A percentile compares a stretch with the other conserved stretches of the same genome.
Conservation (phyloP, 2,329 filamentous ascomycete genomes). For the Cordyceps javanica region DNA sequence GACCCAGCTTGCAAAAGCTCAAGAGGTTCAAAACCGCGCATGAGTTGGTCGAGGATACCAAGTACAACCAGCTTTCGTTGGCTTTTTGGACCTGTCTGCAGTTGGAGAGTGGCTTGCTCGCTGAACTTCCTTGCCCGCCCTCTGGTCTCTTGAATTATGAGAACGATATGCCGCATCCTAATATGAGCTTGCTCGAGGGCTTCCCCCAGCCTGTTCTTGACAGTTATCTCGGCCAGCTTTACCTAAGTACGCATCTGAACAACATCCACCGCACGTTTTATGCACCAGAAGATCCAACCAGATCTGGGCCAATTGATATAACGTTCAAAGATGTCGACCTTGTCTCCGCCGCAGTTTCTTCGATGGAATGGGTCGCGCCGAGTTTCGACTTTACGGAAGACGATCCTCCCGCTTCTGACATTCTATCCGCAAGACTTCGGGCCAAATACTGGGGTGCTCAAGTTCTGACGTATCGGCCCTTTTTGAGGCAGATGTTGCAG, state of each 20-base stretch:
- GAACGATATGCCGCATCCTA: slow-evolving; percentile 61
- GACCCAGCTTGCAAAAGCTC: slow-evolving; percentile 53
- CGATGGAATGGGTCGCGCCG: slow-evolving; percentile 40
- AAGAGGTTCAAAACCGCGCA: slow-evolving; percentile 32
- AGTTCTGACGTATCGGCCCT: slow-evolving; percentile 83
- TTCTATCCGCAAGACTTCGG: slow-evolving; percentile 75
- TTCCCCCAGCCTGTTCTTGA: slow-evolving; percentile 45
- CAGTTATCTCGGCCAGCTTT: slow-evolving; percentile 58
- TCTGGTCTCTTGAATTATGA: slow-evolving; percentile 57
- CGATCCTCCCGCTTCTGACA: slow-evolving; percentile 66
- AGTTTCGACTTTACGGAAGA: slow-evolving; percentile 54
- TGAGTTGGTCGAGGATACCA: slow-evolving; percentile 35
- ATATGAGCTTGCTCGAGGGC: slow-evolving; percentile 38
- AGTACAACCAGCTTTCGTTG: slow-evolving; percentile 59
- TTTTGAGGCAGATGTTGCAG: slow-evolving; percentile 53
- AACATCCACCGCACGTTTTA: slow-evolving; percentile 54
- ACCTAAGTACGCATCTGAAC: slow-evolving; percentile 59
- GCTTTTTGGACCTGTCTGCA: slow-evolving; percentile 94
- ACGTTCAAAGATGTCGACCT: slow-evolving; percentile 42
- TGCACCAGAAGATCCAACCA: slow-evolving; percentile 34
- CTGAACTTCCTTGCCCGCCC: slow-evolving; percentile 65
- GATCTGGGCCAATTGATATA: slow-evolving; percentile 21
- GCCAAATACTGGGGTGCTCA: slow-evolving; percentile 93
- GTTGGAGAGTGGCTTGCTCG: slow-evolving; percentile 60
- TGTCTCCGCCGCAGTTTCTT: slow-evolving; percentile 36